phyloP scores from a whole-genome alignment of 352 stramenopile species.

The Phytophthora foliorum region DNA sequence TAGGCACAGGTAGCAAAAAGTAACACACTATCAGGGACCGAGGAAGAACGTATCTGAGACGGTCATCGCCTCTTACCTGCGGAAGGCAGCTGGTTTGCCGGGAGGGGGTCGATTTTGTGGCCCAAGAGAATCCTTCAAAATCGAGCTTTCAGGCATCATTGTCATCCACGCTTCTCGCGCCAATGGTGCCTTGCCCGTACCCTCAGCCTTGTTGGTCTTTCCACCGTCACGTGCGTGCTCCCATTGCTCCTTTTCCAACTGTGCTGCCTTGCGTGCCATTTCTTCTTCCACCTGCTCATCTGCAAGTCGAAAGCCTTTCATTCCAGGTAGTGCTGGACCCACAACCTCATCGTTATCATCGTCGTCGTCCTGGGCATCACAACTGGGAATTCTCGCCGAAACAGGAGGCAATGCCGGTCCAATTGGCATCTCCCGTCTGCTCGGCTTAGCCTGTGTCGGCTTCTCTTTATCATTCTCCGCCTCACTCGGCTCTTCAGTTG shows the following conservation, averaged over 20 bases:
- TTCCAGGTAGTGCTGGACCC: constrained; percentile 77
- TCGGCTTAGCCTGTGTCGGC: constrained; percentile 1
- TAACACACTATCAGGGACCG: constrained; percentile 5
- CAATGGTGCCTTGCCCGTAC: constrained; percentile 25
- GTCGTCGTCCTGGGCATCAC: constrained; percentile 18
- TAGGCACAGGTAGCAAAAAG: constrained; percentile 15
- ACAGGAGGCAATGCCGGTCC: constrained; percentile 59
- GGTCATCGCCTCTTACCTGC: constrained; percentile 38
- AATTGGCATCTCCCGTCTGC: constrained; percentile 52
- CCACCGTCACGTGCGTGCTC: constrained; percentile 37
- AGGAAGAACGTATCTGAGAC: not conserved
- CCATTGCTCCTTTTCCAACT: constrained; percentile 79
- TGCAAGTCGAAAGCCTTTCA: constrained; percentile 78
- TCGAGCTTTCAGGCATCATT: constrained; percentile 81
- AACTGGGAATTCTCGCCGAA: constrained; percentile 2
- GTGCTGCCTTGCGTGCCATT: constrained; percentile 67
- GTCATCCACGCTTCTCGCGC: constrained; percentile 88
- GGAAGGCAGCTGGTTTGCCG: constrained; percentile 72
- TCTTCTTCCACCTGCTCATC: constrained; percentile 78
- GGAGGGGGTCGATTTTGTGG: constrained; percentile 49
- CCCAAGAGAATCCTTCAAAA: constrained; percentile 80
- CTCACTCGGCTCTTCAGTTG: not conserved
- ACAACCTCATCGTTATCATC: constrained; percentile 67
- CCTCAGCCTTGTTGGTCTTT: constrained; percentile 20
- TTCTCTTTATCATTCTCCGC: constrained; percentile 17